Base-by-base conservation (phyloP, 2,329 filamentous ascomycete genomes). In the Colletotrichum tabaci region DNA sequence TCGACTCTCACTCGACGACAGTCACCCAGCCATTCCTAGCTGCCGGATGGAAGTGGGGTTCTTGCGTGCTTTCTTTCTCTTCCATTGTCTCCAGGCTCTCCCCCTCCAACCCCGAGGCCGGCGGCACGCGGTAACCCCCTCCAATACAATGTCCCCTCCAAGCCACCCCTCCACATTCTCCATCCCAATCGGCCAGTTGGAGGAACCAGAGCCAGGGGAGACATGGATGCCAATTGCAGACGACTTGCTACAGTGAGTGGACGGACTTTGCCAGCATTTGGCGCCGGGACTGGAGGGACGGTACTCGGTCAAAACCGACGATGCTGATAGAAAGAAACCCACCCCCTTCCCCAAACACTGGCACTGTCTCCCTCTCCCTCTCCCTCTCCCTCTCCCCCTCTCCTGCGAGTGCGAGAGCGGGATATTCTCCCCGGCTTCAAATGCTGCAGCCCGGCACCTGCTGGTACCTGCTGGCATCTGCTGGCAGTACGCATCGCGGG, bases 131-230 rank as follows among this genome's bases (percentile, higher is more conserved):
- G 66, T 50, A 40, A 21, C 55, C 63, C 63, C 52, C 63, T 53
- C 52, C 50, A 50, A 66, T 55, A 47, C 56, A 56, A 49, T 38
- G 23, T 38, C 64, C 58, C 46, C 58, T 62, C 68, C 50, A 62
- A 62, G 42, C 68, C 68, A 71, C 64, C 68, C 68, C 68, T 63
- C 67, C 67, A 67, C 57, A 44, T n/a, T 42, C 63, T 61, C 65
- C 58, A 63, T 68, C 52, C 35, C 53, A 62, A 50, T 53, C 58
- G 56, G 46, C 58, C 68, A 68, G 53, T 71, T 67, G 68, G 65
- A 60, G 65, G 58, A 71, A 64, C 58, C 52, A 42, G 44, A 26
- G 53, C 44, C 44, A 63, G 63, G 58, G 40, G 18, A 9, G 49
- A 16, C 69, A 69, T 53, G 69, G 69, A 42, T 68, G 30, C 21